Conservation (phyloP, 1,284 basidiomycete genomes). For the Schizophyllum commune region DNA sequence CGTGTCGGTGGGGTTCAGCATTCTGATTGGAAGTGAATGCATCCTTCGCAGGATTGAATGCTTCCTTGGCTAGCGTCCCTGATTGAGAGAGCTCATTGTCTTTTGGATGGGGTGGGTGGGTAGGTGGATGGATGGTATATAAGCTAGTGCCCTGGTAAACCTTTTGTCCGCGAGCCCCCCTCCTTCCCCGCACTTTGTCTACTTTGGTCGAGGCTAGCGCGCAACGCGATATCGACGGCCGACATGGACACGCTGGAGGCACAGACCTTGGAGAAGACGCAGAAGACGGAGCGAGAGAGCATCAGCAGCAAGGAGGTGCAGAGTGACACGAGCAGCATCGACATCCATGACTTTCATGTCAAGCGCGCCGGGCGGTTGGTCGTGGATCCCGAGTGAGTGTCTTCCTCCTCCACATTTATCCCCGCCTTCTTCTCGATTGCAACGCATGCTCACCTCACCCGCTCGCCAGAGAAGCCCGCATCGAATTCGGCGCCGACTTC, state of each 20-base stretch:
- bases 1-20: too few species aligned
- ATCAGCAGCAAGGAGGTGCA: neutral
- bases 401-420: neutral
- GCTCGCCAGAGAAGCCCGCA: constrained; percentile 35
- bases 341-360: constrained; percentile 46
- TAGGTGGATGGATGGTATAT: too few species aligned
- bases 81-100: too few species aligned
- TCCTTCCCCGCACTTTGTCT: too few species aligned
- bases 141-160: too few species aligned
- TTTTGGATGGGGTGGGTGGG: too few species aligned
- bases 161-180: too few species aligned
- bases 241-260: neutral
- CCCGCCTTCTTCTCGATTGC: neutral
- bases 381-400: constrained; percentile 47
- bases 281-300: neutral
- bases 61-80: too few species aligned
- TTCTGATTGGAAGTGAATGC: too few species aligned
- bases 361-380: constrained; percentile 51
- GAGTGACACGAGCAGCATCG: constrained; percentile 13
- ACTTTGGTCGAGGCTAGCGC: too few species aligned
- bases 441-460: constrained; percentile 1
- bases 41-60: too few species aligned
- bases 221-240: too few species aligned
- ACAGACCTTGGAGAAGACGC: neutral
- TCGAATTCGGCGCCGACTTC: constrained; percentile 38